Conservation (phyloP, 2,329 filamentous ascomycete species). For the Colletotrichum viniferum region DNA sequence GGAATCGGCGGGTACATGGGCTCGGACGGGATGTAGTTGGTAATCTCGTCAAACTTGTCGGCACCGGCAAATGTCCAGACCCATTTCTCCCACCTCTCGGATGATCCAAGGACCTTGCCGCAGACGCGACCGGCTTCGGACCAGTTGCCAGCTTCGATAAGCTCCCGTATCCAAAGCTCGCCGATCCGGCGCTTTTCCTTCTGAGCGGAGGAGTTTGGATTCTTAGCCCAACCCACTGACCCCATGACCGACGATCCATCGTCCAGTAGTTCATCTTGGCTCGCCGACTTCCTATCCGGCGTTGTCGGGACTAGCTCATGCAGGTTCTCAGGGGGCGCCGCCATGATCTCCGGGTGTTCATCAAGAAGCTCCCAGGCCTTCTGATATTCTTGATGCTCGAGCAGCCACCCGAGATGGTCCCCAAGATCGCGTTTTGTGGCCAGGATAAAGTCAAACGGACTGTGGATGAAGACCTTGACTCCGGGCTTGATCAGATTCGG, state of each 20-base stretch:
- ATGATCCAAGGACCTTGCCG: conserved; percentile 79
- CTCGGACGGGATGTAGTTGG: conserved; percentile 77
- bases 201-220: conserved; percentile 52
- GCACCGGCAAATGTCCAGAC: conserved; percentile 89
- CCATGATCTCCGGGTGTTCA: conserved; percentile 78
- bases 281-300: conserved; percentile 42
- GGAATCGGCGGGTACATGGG: conserved; percentile 81
- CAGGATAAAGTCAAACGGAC: conserved; percentile 94
- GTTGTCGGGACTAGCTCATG: conserved; percentile 44
- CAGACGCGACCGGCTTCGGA: conserved; percentile 77
- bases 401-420: conserved; percentile 85
- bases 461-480: conserved; percentile 88
- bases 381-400: conserved; percentile 81
- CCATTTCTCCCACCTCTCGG: conserved; percentile 93
- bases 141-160: conserved; percentile 80
- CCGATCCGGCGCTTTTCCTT: conserved; percentile 91
- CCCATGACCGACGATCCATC: conserved; percentile 68
- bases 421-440: conserved; percentile 84
- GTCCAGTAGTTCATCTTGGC: conserved; percentile 73
- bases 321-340: conserved; percentile 42
- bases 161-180: conserved; percentile 89
- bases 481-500: conserved; percentile 60
- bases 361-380: conserved; percentile 90
- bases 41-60: conserved; percentile 88
- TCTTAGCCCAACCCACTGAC: conserved; percentile 46